These are phyloP conservation scores for Pleurozium schreberi DNA, from an alignment of 225 moss, liverwort and hornwort species.

Conservation along the genomic window DNA sequence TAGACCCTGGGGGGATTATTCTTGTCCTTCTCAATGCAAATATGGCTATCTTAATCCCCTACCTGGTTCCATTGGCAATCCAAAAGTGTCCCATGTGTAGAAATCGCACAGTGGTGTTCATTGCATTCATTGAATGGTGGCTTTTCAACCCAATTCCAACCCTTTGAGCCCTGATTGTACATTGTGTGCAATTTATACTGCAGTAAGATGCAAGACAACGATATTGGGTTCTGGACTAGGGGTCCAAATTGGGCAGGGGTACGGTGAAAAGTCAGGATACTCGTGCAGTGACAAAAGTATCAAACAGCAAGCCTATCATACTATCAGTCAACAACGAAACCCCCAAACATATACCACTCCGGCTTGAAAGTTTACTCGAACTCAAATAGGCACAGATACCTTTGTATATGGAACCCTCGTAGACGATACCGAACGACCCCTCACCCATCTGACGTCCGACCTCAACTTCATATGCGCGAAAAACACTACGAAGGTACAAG, in stretches of 20 bases:
- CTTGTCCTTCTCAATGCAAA: no score
- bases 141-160: neutral
- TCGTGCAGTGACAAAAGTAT: neutral
- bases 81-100: neutral
- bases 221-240: neutral
- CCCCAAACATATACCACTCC: neutral
- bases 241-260: neutral
- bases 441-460: conserved; percentile 87
- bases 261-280: neutral
- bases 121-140: neutral
- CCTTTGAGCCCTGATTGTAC: neutral
- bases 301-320: neutral
- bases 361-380: neutral
- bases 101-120: neutral
- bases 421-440: conserved; percentile 88
- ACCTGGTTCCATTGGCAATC: neutral
- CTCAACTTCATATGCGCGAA: conserved; percentile 64
- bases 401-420: conserved; percentile 74
- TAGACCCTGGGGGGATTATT: neutral
- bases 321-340: neutral
- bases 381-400: conserved; percentile 22
- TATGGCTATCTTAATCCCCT: neutral
- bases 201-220: neutral
- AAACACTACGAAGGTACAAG: conserved; percentile 33
- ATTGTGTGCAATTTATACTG: neutral